A percentile compares a stretch with the other conserved stretches of the same genome.
Evolutionary conservation across 2,329 filamentous ascomycete genomes (phyloP).

Genomic region (Fusarium goolgardi): DNA sequence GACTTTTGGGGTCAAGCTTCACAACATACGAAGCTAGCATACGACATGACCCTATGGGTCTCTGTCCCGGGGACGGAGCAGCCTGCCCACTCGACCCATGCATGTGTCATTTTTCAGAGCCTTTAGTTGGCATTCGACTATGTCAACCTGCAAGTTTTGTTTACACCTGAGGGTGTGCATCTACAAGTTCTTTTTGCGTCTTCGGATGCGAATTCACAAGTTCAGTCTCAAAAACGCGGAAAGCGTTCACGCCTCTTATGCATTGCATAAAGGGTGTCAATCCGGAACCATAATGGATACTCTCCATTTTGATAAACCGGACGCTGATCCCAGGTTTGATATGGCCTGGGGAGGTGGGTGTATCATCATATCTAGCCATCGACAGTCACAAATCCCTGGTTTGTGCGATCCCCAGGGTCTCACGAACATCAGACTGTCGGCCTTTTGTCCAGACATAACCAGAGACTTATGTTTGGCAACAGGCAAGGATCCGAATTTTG

Average conservation of each 20-base stretch:
- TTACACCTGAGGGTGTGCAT: not conserved
- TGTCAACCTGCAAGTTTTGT: not conserved
- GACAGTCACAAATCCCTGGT: no score
- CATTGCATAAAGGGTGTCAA: not conserved
- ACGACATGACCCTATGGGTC: not conserved
- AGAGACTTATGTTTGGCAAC: no score
- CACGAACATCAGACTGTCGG: no score
- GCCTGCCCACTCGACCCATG: not conserved
- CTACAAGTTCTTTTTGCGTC: not conserved
- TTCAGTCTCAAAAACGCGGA: not conserved
- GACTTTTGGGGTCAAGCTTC: not conserved
- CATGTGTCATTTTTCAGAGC: not conserved
- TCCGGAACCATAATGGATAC: not conserved
- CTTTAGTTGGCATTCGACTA: not conserved
- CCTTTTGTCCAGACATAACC: no score
- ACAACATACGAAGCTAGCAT: not conserved
- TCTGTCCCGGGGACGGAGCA: no score
- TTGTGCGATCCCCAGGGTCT: no score
- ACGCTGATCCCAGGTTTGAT: not conserved
- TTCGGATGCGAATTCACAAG: not conserved
- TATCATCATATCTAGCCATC: not conserved
- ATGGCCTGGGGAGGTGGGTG: not conserved
- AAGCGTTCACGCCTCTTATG: not conserved
- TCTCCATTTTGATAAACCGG: not conserved
- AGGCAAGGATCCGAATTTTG: no score